Evolutionary conservation across 306 rosid species (phyloP).

Genomic region (Trifolium pratense): DNA sequence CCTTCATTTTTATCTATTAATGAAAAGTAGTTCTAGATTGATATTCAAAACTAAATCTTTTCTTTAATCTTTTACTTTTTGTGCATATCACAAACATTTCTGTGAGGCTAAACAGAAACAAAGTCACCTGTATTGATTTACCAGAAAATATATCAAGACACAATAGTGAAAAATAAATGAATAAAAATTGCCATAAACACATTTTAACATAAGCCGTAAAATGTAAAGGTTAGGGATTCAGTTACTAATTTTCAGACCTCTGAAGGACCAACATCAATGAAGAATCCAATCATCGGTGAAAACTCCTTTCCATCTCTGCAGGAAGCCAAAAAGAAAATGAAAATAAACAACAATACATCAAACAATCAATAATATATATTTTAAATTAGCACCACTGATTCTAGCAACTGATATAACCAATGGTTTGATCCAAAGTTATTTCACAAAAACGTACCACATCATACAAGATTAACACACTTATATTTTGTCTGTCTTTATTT

Average conservation of each 20-base stretch:
- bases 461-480: conserved; percentile 1
- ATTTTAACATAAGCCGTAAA: background rate
- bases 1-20: background rate
- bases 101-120: conserved; percentile 12
- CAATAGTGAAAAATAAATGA: background rate
- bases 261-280: conserved; percentile 59
- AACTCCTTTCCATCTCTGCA: conserved; percentile 84
- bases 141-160: conserved; percentile 10
- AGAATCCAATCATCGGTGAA: conserved; percentile 80
- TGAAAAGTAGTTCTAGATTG: background rate
- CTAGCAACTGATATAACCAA: conserved; percentile 21
- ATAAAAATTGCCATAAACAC: background rate
- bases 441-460: conserved; percentile 1
- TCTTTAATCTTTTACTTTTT: conserved; percentile 5
- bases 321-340: conserved; percentile 2
- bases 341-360: conserved; percentile 24
- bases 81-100: background rate
- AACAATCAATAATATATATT: conserved; percentile 13
- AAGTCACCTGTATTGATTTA: conserved; percentile 7
- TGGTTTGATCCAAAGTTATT: conserved; percentile 1
- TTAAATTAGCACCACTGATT: conserved; percentile 12
- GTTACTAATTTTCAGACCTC: conserved; percentile 55
- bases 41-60: conserved; percentile 8
- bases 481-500: background rate
- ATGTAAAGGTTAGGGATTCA: conserved; percentile 12